Base-by-base conservation (phyloP, 768 basidiomycete genomes). In the Boletus sensibilis region DNA sequence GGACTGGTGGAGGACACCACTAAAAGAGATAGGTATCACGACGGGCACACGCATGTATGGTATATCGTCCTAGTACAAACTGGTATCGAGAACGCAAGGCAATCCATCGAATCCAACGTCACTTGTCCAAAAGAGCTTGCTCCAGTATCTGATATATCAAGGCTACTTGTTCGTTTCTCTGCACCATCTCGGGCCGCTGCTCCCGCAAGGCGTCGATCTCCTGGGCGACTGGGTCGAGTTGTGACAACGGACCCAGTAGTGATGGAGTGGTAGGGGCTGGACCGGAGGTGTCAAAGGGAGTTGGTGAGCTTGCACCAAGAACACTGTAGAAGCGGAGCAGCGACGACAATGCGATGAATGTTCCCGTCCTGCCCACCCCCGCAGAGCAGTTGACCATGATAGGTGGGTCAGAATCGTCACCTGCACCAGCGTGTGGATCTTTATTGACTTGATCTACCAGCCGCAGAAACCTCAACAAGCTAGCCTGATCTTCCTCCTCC, bases 311-410 rank as follows among this genome's bases (percentile, higher is more conserved):
- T 46, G 61, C 5, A 29, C 74, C 64, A 23, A 82, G 75, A 53
- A 86, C 74, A 31, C 75, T 78, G 58, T 82, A 71, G 33, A 76
- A 69, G 29, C 91, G 88, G n/a, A 94, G 77, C 37, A 94, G 75
- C 13, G 92, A 94, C 10, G 84, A 84, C 39, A 93, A 67, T 0
- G 89, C 84, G 66, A 95, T 89, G 72, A 92, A 93, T 7, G 92
- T 82, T 18, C 93, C 93, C 5, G 93, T 93, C 35, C 93, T 81
- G 4, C 93, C 93, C 55, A 94, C 79, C 5, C 93, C 93, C 1
- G 94, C 93, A 27, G 91, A 93, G 67, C 93, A 95, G 58, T 89
- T 84, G 31, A 91, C 80, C 63, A 94, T 81, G 59, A 90, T 80
- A 0, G 91, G 91, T n/a, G 88, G 87, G 59, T 88, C 85, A 14